Conservation (phyloP, 305 asterid species). For the Ilex paraguariensis region DNA sequence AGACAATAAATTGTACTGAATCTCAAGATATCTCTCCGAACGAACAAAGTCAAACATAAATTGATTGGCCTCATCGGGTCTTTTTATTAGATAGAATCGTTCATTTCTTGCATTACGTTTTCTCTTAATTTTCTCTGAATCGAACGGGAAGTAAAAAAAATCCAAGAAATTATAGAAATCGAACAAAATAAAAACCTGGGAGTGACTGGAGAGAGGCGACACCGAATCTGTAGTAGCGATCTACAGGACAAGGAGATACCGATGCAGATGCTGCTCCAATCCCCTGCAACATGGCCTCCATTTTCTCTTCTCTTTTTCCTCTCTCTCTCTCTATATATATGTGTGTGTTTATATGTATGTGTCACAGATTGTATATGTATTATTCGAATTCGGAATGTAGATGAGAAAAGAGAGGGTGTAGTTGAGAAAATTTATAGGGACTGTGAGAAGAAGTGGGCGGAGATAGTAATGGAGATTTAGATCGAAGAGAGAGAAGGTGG, state of each 20-base stretch:
- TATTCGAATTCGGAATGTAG: too few species aligned
- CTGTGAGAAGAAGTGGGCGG: too few species aligned
- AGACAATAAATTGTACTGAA: too few species aligned
- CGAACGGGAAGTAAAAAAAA: not conserved
- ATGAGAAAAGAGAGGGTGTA: too few species aligned
- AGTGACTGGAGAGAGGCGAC: slow-evolving; percentile 26
- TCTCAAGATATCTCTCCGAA: too few species aligned
- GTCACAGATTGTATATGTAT: not conserved
- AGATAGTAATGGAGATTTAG: too few species aligned
- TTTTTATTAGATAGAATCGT: not conserved
- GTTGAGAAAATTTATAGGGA: too few species aligned
- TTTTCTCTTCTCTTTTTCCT: slow-evolving; percentile 1
- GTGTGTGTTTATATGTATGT: not conserved
- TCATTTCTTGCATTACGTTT: too few species aligned
- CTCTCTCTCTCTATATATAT: not conserved
- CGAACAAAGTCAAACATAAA: too few species aligned
- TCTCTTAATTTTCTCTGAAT: too few species aligned
- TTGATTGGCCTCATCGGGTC: too few species aligned
- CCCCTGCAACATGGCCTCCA: slow-evolving; percentile 51
- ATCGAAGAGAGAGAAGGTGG: too few species aligned
- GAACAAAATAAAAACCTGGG: slow-evolving; percentile 27
- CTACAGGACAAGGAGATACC: slow-evolving; percentile 27
- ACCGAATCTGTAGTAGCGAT: slow-evolving; percentile 35
- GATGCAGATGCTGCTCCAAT: slow-evolving; percentile 37
- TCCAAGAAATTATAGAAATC: not conserved